These are phyloP conservation scores for Ophiostoma ips DNA, from an alignment of 2,329 filamentous ascomycete species.

Conservation along the genomic window DNA sequence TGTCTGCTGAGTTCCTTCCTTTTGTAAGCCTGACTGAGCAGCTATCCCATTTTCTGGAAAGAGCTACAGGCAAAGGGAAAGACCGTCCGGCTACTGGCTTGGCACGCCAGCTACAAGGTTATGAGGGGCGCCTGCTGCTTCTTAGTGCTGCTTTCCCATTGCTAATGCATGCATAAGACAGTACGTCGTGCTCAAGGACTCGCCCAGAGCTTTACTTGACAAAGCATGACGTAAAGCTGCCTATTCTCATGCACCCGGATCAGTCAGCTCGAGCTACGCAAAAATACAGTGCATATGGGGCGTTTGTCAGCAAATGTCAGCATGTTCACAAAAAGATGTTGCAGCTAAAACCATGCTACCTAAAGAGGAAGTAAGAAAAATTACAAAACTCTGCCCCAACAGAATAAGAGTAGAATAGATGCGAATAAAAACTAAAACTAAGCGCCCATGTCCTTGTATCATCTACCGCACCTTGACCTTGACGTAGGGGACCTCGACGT, in stretches of 20 bases:
- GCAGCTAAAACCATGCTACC: not conserved
- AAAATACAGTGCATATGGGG: too few relatives aligned
- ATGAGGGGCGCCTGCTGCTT: not conserved
- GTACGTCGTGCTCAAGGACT: too few relatives aligned
- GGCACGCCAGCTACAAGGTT: too few relatives aligned
- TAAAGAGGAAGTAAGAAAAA: not conserved
- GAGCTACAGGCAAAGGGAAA: not conserved
- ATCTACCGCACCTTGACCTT: constrained; percentile 57
- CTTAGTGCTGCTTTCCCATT: too few relatives aligned
- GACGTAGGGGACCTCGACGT: constrained; percentile 94
- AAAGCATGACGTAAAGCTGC: constrained; percentile 13
- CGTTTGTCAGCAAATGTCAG: not conserved
- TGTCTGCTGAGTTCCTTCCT: too few relatives aligned
- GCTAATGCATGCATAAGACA: too few relatives aligned
- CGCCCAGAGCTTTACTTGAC: too few relatives aligned
- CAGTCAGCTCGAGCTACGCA: not conserved
- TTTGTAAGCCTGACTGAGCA: too few relatives aligned
- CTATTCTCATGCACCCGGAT: not conserved
- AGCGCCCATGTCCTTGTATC: not conserved
- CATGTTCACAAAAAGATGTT: not conserved
- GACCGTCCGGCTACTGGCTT: not conserved
- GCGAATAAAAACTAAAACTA: too few relatives aligned
- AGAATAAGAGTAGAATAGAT: too few relatives aligned
- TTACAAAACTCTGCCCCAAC: too few relatives aligned
- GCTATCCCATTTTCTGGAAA: too few relatives aligned